Evolutionary conservation across 2,329 filamentous ascomycete genomes (phyloP), one percentile per base, ranked within the genome.

Genomic region (Didymella keratinophila): DNA sequence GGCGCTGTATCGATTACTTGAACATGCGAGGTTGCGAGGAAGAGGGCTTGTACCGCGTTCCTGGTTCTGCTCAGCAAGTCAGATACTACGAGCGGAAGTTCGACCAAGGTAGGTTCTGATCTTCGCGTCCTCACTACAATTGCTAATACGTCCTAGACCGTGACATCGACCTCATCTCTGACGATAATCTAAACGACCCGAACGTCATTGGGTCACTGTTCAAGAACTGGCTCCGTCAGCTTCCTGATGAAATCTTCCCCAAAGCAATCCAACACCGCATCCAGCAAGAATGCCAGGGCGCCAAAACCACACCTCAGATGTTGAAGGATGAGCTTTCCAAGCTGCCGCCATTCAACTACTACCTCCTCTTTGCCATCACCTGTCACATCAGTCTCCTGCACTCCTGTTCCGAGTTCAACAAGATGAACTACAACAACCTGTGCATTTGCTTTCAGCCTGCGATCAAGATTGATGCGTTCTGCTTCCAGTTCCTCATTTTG

Each of bases 371-470:
- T 75, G 94, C 94, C 69, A 97, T 97, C 68, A 98, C 94, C 32
- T 97, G 94, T 78, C 94, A 98, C 71, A 87, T 98, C 47, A 97
- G 93, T 69, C 85, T 97, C 25, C 84, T 98, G 10, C 88, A 97
- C 67, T 93, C 92, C 1, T 94, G 96, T 76, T 90, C 93, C 23
- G 92, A 96, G 64, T 93, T 94, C 81, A 98, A 97, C 84, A 97
- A 96, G 81, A 98, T 98, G 94, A 92, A 96, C 74, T 97, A 94
- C 74, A 88, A 92, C 72, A 97, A 97, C 66, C 82, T 98, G 23
- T 96, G 93, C 79, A 96, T 97, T 68, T 98, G 94, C 80, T 97
- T 97, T 78, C 93, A 97, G 77, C 94, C 94, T 3, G 96, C 93
- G 77, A 92, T 98, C 86, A 96, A 94, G 79, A 95, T 98, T 58